A percentile compares a stretch with the other conserved stretches of the same genome.
phyloP scores from a whole-genome alignment of 75 land plant genomes.

The Sequoiadendron giganteum region DNA sequence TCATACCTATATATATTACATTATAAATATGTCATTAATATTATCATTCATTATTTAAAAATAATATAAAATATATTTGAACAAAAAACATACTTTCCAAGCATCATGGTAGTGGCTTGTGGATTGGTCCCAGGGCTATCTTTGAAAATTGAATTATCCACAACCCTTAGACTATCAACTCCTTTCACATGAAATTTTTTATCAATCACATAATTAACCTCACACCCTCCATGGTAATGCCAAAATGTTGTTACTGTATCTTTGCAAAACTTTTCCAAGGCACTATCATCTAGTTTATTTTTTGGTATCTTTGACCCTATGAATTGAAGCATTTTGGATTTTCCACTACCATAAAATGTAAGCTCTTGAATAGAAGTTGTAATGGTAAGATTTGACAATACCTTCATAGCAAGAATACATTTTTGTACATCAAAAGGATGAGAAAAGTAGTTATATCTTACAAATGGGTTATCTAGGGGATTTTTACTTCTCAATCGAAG shows the following conservation, averaged over 20 bases:
- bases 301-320: slow-evolving; percentile 22
- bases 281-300: slow-evolving; percentile 20
- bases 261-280: slow-evolving; percentile 53
- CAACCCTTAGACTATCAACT: slow-evolving; percentile 38
- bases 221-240: too few species aligned
- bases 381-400: slow-evolving; percentile 20
- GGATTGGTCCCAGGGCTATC: slow-evolving; percentile 66
- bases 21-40: neutral
- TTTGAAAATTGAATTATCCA: slow-evolving; percentile 62
- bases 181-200: too few species aligned
- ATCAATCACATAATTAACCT: too few species aligned
- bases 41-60: too few species aligned
- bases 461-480: too few species aligned
- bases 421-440: too few species aligned
- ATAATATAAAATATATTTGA: too few species aligned
- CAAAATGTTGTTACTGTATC: slow-evolving; percentile 46
- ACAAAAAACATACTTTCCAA: slow-evolving; percentile 36
- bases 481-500: too few species aligned
- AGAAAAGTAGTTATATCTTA: too few species aligned
- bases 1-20: neutral
- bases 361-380: slow-evolving; percentile 25
- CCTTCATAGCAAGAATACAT: too few species aligned
- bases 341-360: too few species aligned
- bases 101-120: slow-evolving; percentile 27
- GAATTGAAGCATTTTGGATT: neutral